Percentiles rank a stretch among this genome's conserved stretches.
phyloP scores from a whole-genome alignment of 177 flowering plant genomes.

The Vitis hybrid region DNA sequence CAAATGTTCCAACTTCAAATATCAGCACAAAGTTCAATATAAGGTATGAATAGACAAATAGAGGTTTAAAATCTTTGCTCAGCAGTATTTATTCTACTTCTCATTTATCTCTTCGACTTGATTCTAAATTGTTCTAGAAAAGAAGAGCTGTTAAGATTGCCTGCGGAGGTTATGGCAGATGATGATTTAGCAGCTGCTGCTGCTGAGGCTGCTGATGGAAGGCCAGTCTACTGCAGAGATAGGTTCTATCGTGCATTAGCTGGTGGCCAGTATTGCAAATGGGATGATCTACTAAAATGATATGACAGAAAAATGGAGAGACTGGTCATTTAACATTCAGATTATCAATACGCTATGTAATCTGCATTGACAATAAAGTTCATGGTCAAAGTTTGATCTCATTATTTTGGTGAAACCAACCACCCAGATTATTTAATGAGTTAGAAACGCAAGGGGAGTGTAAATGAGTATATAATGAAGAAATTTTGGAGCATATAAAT shows the following conservation, averaged over 20 bases:
- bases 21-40: slow-evolving; percentile 45
- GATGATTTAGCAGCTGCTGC: slow-evolving; percentile 95
- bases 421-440: background rate
- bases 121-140: slow-evolving; percentile 38
- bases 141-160: slow-evolving; percentile 75
- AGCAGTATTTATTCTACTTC: background rate
- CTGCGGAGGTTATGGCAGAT: slow-evolving; percentile 70
- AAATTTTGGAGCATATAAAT: background rate
- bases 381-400: background rate
- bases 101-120: background rate
- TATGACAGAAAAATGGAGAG: background rate
- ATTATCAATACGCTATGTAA: background rate
- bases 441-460: background rate
- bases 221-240: slow-evolving; percentile 97
- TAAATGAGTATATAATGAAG: background rate
- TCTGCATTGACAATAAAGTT: background rate
- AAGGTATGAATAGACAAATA: slow-evolving; percentile 35
- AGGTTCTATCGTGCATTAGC: slow-evolving; percentile 91
- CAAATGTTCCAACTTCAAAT: slow-evolving; percentile 36
- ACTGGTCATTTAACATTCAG: background rate
- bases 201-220: slow-evolving; percentile 94
- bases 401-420: background rate
- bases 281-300: slow-evolving; percentile 84
- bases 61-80: background rate
- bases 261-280: slow-evolving; percentile 97